These are phyloP conservation scores for Cyamopsis tetragonoloba DNA, from an alignment of 306 rosid species.

Conservation along the genomic window DNA sequence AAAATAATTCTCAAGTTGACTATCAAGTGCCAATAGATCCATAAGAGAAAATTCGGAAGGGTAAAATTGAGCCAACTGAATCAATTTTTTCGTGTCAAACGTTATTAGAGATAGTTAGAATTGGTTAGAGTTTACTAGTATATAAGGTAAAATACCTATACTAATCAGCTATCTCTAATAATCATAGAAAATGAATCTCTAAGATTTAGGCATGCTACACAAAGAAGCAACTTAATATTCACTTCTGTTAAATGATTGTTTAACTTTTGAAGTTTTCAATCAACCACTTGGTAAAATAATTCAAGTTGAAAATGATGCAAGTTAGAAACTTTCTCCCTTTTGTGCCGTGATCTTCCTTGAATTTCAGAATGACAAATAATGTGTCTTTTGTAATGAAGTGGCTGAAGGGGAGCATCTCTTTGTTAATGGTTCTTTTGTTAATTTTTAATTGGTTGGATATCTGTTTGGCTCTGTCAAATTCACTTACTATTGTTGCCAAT, in stretches of 20 bases:
- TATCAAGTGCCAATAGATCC: neutral
- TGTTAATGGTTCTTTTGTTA: too few species aligned
- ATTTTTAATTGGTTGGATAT: too few species aligned
- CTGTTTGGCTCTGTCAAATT: too few species aligned
- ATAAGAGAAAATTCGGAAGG: neutral
- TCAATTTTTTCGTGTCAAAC: neutral
- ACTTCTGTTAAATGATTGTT: neutral
- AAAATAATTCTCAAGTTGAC: neutral
- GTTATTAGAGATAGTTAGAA: too few species aligned
- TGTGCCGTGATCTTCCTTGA: neutral
- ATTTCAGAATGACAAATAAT: too few species aligned
- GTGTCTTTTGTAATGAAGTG: too few species aligned
- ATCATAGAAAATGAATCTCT: neutral
- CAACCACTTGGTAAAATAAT: neutral
- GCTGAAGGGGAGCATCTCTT: too few species aligned
- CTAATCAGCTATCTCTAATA: too few species aligned
- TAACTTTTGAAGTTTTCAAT: neutral
- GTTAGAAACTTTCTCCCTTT: neutral
- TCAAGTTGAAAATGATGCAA: neutral
- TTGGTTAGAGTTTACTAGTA: too few species aligned
- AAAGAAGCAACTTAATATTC: neutral
- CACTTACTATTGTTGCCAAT: too few species aligned
- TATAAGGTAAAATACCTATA: too few species aligned
- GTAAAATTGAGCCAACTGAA: neutral
- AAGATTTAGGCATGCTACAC: neutral